Evolutionary conservation across 2,329 filamentous ascomycete genomes (phyloP).

Genomic region (Scytalidium lignicola): DNA sequence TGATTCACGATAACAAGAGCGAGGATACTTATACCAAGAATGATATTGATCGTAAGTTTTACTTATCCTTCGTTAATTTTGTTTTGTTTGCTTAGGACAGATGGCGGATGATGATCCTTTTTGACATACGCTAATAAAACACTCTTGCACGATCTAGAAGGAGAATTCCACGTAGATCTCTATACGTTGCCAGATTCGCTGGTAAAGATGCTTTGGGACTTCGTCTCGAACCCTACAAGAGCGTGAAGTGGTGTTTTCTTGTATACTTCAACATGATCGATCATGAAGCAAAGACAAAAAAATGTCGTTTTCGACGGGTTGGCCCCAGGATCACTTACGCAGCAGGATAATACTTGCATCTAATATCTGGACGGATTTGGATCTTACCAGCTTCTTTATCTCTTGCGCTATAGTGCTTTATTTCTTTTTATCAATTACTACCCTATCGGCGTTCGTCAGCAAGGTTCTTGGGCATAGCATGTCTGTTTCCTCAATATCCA

Average conservation of each 20-base stretch:
- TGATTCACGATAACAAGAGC: slow-evolving; percentile 96
- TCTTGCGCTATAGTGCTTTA: background rate
- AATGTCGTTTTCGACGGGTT: background rate
- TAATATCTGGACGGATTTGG: background rate
- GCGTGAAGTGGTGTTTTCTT: background rate
- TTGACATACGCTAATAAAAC: slow-evolving; percentile 4
- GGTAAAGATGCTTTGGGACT: slow-evolving; percentile 94
- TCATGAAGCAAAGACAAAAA: background rate
- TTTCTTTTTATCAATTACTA: background rate
- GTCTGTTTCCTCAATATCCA: background rate
- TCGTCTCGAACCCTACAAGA: slow-evolving; percentile 38
- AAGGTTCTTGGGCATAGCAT: background rate
- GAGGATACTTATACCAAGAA: slow-evolving; percentile 96
- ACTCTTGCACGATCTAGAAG: slow-evolving; percentile 48
- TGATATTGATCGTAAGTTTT: slow-evolving; percentile 79
- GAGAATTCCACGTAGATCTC: slow-evolving; percentile 96
- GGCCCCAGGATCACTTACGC: background rate
- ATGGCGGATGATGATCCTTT: too few relatives aligned
- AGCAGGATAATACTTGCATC: background rate
- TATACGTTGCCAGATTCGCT: slow-evolving; percentile 91
- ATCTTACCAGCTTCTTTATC: background rate
- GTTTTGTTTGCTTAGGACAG: background rate
- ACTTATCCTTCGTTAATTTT: slow-evolving; percentile 1
- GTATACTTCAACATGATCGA: background rate
- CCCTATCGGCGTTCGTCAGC: background rate